Evolutionary conservation across 2,329 filamentous ascomycete species (phyloP).

Genomic region (Cephalotrichum gorgonifer): DNA sequence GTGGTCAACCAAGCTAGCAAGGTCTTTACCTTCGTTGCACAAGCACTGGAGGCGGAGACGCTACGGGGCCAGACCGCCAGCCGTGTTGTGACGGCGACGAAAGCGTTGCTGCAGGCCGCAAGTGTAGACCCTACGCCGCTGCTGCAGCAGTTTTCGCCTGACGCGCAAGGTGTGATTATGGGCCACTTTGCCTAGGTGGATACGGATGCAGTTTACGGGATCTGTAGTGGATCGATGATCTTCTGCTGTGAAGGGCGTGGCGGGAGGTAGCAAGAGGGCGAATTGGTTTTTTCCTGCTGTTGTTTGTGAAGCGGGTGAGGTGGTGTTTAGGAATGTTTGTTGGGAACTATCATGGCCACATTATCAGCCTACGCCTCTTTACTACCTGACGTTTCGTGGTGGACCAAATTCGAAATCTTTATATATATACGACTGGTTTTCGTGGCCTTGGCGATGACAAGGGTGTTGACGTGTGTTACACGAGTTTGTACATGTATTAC

Average conservation of each 20-base stretch:
- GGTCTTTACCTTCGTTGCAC: conserved; percentile 74
- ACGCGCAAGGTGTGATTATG: conserved; percentile 72
- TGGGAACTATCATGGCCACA: neutral
- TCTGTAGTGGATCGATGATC: no score
- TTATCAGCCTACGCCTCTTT: neutral
- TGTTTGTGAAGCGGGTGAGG: conserved; percentile 3
- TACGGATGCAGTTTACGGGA: conserved; percentile 4
- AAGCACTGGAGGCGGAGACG: conserved; percentile 84
- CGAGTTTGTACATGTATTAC: no score
- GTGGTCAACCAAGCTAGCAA: conserved; percentile 69
- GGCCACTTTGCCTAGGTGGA: conserved; percentile 58
- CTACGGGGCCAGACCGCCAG: conserved; percentile 74
- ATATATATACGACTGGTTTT: neutral
- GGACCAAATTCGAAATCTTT: neutral
- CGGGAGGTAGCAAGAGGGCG: neutral
- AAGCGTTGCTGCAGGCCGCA: conserved; percentile 63
- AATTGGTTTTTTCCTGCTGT: neutral
- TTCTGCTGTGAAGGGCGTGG: no score
- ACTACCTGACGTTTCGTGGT: neutral
- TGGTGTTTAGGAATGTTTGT: neutral
- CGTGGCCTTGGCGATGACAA: no score
- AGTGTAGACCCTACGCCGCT: conserved; percentile 68
- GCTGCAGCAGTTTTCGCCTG: conserved; percentile 63
- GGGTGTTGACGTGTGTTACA: no score
- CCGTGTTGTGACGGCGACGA: conserved; percentile 67